A percentile compares a stretch with the other conserved stretches of the same genome.
Conservation (phyloP, 805 yeast species). For the Saccharomycopsis synnaedendra region DNA sequence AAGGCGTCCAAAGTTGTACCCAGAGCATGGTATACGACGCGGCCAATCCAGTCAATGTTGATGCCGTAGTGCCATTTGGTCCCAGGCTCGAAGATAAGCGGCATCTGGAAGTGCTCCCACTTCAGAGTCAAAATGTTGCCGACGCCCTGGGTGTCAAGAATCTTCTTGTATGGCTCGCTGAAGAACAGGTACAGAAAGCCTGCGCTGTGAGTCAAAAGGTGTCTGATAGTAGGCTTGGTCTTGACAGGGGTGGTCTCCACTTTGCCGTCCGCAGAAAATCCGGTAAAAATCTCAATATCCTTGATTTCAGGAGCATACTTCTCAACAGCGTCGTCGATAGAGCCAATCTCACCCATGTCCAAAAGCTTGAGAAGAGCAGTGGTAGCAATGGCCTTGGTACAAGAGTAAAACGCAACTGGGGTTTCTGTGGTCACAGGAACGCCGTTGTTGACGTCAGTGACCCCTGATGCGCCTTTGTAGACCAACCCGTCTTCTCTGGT, state of each 20-base stretch:
- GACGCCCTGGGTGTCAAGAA: constrained; percentile 13
- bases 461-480: constrained; percentile 17
- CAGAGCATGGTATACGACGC: constrained; percentile 20
- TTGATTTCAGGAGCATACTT: background rate
- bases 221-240: constrained; percentile 21
- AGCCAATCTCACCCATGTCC: constrained; percentile 22
- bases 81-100: constrained; percentile 25
- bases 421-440: constrained; percentile 17
- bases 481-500: constrained; percentile 16
- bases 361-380: constrained; percentile 24
- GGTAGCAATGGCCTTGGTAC: constrained; percentile 24
- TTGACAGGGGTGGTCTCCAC: constrained; percentile 14
- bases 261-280: constrained; percentile 10
- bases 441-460: background rate
- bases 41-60: constrained; percentile 26
- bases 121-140: constrained; percentile 16
- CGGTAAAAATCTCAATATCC: background rate
- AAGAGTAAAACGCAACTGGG: constrained; percentile 22
- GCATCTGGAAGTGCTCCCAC: constrained; percentile 18
- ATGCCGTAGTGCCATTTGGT: constrained; percentile 25
- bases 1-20: constrained; percentile 22
- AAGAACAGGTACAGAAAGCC: constrained; percentile 26
- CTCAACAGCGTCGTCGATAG: constrained; percentile 20
- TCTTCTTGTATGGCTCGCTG: constrained; percentile 17
- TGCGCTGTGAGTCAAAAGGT: constrained; percentile 26